Conservation (phyloP, 2,329 filamentous ascomycete genomes). For the Colletotrichum musae region DNA sequence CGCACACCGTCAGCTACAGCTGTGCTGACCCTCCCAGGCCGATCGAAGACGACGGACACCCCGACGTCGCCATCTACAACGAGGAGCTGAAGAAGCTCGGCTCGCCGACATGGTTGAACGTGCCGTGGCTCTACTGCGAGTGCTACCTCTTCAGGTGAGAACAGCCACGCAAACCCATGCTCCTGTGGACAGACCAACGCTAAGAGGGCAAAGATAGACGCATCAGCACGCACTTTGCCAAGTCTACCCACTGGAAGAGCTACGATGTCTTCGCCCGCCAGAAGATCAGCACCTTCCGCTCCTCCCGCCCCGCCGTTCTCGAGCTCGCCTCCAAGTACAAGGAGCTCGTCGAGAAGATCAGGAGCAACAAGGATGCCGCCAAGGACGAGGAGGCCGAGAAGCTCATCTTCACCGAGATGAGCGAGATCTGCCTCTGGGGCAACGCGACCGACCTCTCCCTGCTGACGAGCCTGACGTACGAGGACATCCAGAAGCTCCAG, state of each 20-base stretch:
- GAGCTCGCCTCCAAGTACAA: constrained; percentile 86
- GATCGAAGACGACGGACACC: constrained; percentile 80
- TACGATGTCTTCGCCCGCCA: constrained; percentile 93
- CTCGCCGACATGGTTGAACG: constrained; percentile 84
- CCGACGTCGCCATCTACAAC: constrained; percentile 88
- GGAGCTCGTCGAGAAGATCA: constrained; percentile 78
- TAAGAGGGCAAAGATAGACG: constrained; percentile 64
- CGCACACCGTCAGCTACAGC: background rate
- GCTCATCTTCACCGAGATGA: constrained; percentile 91
- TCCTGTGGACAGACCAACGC: background rate
- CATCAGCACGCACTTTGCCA: constrained; percentile 82
- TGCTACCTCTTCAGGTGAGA: constrained; percentile 90
- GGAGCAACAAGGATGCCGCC: constrained; percentile 64
- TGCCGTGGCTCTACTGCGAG: constrained; percentile 91
- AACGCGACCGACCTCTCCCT: constrained; percentile 96
- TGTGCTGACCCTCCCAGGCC: constrained; percentile 64
- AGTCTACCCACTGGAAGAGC: constrained; percentile 85
- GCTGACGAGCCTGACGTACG: constrained; percentile 89
- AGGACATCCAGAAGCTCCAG: constrained; percentile 97
- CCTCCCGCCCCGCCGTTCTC: constrained; percentile 87
- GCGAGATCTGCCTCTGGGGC: constrained; percentile 96
- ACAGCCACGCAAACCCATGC: background rate
- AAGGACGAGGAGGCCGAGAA: constrained; percentile 78
- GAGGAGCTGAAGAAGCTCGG: constrained; percentile 83
- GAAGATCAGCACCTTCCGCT: constrained; percentile 93